Percentiles rank a stretch among this genome's conserved stretches.
These are phyloP conservation scores for Aspergillus steynii DNA, from an alignment of 495 filamentous ascomycete genomes.

Conservation along the genomic window DNA sequence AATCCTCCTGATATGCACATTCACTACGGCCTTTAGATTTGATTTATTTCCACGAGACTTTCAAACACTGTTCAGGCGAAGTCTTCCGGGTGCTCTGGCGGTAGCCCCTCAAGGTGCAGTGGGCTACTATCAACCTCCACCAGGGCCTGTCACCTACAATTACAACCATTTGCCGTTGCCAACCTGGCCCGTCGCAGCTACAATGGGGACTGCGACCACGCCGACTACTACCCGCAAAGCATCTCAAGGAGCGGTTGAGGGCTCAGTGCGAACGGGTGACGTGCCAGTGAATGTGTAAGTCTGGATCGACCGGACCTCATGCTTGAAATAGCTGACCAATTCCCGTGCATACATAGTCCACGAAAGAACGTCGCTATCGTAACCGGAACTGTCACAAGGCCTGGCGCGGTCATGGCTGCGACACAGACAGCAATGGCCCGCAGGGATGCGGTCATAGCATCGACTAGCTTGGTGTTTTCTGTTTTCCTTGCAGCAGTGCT, in stretches of 20 bases:
- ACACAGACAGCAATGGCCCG: slow-evolving; percentile 10
- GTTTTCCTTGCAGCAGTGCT: slow-evolving; percentile 7
- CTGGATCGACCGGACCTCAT: neutral
- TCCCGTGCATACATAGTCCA: neutral
- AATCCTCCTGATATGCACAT: slow-evolving; percentile 9
- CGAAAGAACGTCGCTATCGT: slow-evolving; percentile 9
- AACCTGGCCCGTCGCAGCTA: neutral
- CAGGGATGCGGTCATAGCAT: neutral
- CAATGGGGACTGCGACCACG: neutral
- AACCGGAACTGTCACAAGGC: slow-evolving; percentile 7
- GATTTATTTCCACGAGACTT: slow-evolving; percentile 8
- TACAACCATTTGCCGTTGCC: neutral
- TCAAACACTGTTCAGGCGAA: slow-evolving; percentile 13
- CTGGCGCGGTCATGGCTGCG: slow-evolving; percentile 7
- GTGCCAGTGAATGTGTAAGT: neutral
- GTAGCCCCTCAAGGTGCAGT: slow-evolving; percentile 22
- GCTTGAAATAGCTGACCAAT: slow-evolving; percentile 4
- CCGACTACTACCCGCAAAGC: neutral
- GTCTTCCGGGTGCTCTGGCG: slow-evolving; percentile 22
- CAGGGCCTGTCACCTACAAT: slow-evolving; percentile 11
- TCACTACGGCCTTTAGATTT: slow-evolving; percentile 13
- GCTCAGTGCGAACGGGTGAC: neutral
- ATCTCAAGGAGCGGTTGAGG: neutral
- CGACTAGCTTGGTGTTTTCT: slow-evolving; percentile 2
- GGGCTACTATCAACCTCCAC: slow-evolving; percentile 18